Percentiles rank a stretch among this genome's conserved stretches.
These are phyloP conservation scores for Cryptococcus amylolentus DNA, from an alignment of 1,284 basidiomycete genomes.

Conservation along the genomic window DNA sequence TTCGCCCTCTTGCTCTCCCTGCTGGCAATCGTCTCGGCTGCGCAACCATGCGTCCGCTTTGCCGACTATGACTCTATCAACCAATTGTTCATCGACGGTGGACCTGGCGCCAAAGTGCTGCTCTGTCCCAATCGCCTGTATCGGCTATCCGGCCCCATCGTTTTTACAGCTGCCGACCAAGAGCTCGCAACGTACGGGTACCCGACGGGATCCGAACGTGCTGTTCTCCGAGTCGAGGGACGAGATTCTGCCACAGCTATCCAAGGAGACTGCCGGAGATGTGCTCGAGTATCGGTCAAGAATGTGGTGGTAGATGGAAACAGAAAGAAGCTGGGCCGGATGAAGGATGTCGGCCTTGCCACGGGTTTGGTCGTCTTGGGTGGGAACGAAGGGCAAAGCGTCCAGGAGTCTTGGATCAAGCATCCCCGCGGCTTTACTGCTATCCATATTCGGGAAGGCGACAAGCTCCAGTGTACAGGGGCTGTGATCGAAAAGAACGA, in stretches of 20 bases:
- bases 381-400: conserved; percentile 47
- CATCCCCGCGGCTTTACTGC: conserved; percentile 50
- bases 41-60: conserved; percentile 32
- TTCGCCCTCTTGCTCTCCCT: conserved; percentile 13
- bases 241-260: conserved; percentile 37
- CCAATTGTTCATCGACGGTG: conserved; percentile 45
- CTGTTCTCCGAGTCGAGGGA: conserved; percentile 45
- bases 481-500: conserved; percentile 46
- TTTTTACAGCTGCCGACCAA: conserved; percentile 53
- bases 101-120: conserved; percentile 49
- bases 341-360: conserved; percentile 20
- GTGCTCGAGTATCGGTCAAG: conserved; percentile 42
- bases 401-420: conserved; percentile 34
- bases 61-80: conserved; percentile 44
- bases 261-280: conserved; percentile 51
- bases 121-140: conserved; percentile 52
- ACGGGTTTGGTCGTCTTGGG: conserved; percentile 46
- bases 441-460: conserved; percentile 49
- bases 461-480: conserved; percentile 43
- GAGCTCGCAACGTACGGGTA: conserved; percentile 52
- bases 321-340: conserved; percentile 40
- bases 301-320: conserved; percentile 49
- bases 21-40: conserved; percentile 16
- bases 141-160: conserved; percentile 47
- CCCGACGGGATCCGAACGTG: conserved; percentile 49